Percentiles rank a stretch among this genome's conserved stretches.
Evolutionary conservation across 306 rosid species (phyloP).

Genomic region (Vigna mungo): DNA sequence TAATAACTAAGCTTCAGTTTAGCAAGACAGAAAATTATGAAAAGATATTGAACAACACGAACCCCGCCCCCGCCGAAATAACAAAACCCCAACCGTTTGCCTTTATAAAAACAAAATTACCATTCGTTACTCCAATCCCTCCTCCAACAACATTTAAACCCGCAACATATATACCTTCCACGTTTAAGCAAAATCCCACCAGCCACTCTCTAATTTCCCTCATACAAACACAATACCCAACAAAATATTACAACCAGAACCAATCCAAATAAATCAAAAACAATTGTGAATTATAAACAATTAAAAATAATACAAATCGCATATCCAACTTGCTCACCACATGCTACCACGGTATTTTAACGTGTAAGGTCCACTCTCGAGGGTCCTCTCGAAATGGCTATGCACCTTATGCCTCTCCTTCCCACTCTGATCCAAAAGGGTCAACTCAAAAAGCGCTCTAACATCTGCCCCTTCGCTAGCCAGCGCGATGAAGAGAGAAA

Average conservation of each 20-base stretch:
- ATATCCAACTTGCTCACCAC: slow-evolving; percentile 64
- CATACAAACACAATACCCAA: background rate
- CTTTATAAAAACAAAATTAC: background rate
- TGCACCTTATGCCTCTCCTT: slow-evolving; percentile 91
- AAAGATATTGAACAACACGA: background rate
- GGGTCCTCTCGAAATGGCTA: slow-evolving; percentile 86
- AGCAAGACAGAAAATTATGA: background rate
- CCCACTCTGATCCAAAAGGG: slow-evolving; percentile 95
- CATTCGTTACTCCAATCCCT: background rate
- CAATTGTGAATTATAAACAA: background rate
- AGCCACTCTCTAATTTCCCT: background rate
- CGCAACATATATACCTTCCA: background rate
- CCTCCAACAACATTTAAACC: slow-evolving; percentile 1
- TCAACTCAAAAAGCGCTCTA: slow-evolving; percentile 85
- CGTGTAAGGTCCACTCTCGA: slow-evolving; percentile 89
- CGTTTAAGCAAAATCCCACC: slow-evolving; percentile 7
- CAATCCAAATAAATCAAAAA: background rate
- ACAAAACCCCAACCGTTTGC: background rate
- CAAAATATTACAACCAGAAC: slow-evolving; percentile 3
- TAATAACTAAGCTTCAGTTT: slow-evolving; percentile 14
- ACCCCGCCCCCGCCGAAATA: background rate
- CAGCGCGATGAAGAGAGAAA: slow-evolving; percentile 86
- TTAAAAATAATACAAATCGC: background rate
- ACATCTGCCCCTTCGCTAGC: slow-evolving; percentile 95
- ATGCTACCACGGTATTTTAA: slow-evolving; percentile 93